Conservation (phyloP, 2,329 filamentous ascomycete genomes). For the Aspergillus sp. region DNA sequence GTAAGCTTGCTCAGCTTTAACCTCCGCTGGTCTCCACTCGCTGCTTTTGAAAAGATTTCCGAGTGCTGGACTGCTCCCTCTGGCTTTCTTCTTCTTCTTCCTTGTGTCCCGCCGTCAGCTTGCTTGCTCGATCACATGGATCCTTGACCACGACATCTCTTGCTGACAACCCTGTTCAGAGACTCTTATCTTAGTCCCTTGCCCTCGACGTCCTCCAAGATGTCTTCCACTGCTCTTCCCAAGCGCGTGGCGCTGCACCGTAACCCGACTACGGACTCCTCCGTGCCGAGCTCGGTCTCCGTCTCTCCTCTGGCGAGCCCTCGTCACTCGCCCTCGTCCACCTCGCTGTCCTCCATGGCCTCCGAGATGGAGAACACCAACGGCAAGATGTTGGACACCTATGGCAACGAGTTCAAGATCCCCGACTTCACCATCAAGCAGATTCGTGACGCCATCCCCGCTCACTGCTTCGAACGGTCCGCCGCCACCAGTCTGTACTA, state of each 20-base stretch:
- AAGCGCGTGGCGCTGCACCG: conserved; percentile 52
- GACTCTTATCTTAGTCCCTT: neutral
- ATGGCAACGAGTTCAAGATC: conserved; percentile 90
- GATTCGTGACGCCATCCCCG: conserved; percentile 93
- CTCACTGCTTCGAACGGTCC: conserved; percentile 93
- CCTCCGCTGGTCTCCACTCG: neutral
- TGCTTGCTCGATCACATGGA: neutral
- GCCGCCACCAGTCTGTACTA: conserved; percentile 73
- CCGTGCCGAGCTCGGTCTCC: conserved; percentile 53
- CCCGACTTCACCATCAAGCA: conserved; percentile 98
- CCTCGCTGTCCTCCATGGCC: conserved; percentile 86
- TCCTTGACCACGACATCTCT: neutral
- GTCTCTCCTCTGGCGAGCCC: conserved; percentile 61
- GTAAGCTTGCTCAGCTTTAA: conserved; percentile 3
- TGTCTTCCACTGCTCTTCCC: conserved; percentile 53
- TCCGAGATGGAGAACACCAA: conserved; percentile 60
- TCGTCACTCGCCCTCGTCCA: conserved; percentile 71
- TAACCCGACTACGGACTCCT: conserved; percentile 55
- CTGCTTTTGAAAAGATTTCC: neutral
- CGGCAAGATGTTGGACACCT: conserved; percentile 75
- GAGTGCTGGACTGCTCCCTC: neutral
- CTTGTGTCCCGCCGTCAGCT: too few species aligned
- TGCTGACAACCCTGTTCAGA: neutral
- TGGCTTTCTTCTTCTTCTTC: neutral
- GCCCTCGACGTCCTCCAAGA: conserved; percentile 17